Evolutionary conservation across 1,139 yeast genomes (phyloP), one percentile per base, ranked within the genome.

Genomic region (Protomyces pachydermus): DNA sequence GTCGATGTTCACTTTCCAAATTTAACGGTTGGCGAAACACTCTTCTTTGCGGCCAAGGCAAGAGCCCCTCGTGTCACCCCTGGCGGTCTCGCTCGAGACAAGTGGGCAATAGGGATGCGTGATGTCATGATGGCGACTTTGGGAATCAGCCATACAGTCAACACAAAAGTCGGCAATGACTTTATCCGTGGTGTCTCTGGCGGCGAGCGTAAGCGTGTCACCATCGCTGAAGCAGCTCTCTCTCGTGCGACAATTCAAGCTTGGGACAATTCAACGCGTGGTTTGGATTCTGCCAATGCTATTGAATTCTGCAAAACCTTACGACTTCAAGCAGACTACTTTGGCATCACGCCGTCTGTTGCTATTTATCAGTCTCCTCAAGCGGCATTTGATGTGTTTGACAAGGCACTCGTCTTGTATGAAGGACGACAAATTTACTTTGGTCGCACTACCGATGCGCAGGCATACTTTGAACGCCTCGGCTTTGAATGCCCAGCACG

Each of bases 331-430:
- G 87, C 95, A 3, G 77, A 81, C 46, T 76, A 86, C 60, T 76
- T 82, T 63, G 81, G 81, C 32, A 78, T 83, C 18, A 81, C 91
- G 34, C 84, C 90, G 1, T 76, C 87, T 57, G 87, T 89, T 68
- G 90, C 96, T 34, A 85, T 88, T 66, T 88, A 88, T 74, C 96
- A 88, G 77, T 88, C 91, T 70, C 84, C 90, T 38, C 90, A 87
- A 76, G 87, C 83, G 72, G 87, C 88, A 69, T 88, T 87, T 72
- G 84, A 86, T 65, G 75, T 84, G 66, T 88, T 88, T 71, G 91
- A 88, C 75, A 84, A 86, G 68, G 95, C 86, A 12, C 78, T 84
- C 51, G 84, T 89, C 20, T 76, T 89, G 52, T 88, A 88, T 72
- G 86, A 83, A 68, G 96, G 96, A 61, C 81, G 85, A 71, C 95